Evolutionary conservation across 2,329 filamentous ascomycete species (phyloP), one percentile per base, ranked within the genome.

Genomic region (Didymellaceae sp.): DNA sequence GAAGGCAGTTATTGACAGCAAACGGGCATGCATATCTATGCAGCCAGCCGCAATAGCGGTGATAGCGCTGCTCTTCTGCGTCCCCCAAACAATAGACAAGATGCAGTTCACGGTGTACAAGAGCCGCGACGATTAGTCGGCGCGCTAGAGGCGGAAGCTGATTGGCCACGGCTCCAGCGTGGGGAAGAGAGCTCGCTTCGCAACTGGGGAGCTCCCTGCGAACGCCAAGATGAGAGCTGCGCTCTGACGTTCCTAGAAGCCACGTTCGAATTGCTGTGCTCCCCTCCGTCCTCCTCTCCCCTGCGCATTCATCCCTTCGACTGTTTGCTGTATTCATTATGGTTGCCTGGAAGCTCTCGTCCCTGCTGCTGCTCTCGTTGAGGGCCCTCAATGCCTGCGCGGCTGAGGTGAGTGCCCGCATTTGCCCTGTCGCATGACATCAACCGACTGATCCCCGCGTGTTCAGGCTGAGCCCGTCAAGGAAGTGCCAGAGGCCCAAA

Each of bases 291-390:
- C 37, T 41, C 33, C 46, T 30, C 35, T 45, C 28, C 45, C 39
- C 46, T 47, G 56, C 26, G 40, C 37, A 25, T 43, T 44, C 51
- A 51, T 47, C 39, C 33, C 53, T 45, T 41, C 44, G 32, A 40
- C 43, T 37, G 41, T 46, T 52, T 45, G 55, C 41, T 52, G 58
- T 55, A 56, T 63, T 45, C 63, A 69, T 72, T 71, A 94, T 94
- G 90, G 84, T 87, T 77, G 84, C 83, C 70, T 81, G 90, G 75
- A 87, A 86, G 77, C 81, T 89, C 67, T 84, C 89, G 64, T 80
- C 87, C 52, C 78, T 93, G 66, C 86, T 87, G 63, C 77, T 92
- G 56, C 78, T 91, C 74, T 87, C 88, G 55, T 78, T 90, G 65
- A 83, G 85, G 72, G 82, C 86, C 62, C 78, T 88, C 59, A 81